phyloP scores from a whole-genome alignment of 345 rosid species.

The Geranium rotundifolium region DNA sequence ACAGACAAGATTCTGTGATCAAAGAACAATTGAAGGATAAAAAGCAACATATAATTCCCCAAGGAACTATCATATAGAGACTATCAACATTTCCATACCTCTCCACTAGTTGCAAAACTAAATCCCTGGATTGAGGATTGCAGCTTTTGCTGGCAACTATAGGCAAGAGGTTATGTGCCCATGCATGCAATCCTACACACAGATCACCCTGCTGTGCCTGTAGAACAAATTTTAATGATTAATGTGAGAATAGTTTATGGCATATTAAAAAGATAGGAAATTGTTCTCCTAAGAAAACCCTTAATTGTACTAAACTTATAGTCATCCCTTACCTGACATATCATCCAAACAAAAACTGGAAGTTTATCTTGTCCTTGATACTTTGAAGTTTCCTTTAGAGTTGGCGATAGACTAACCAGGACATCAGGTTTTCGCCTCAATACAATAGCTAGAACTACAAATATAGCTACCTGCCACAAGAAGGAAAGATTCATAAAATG shows the following conservation, averaged over 20 bases:
- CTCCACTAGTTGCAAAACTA: conserved; percentile 56
- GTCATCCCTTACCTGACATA: conserved; percentile 38
- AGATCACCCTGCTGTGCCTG: conserved; percentile 58
- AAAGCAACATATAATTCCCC: neutral
- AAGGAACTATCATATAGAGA: neutral
- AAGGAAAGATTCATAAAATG: neutral
- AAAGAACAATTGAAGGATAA: conserved; percentile 3
- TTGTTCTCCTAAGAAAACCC: neutral
- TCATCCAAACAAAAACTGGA: conserved; percentile 42
- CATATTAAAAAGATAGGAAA: neutral
- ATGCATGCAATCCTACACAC: conserved; percentile 48
- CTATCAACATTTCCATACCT: conserved; percentile 24
- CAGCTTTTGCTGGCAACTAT: conserved; percentile 31
- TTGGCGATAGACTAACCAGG: conserved; percentile 34
- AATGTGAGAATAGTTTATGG: neutral
- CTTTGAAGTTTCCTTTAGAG: conserved; percentile 35
- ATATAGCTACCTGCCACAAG: conserved; percentile 49
- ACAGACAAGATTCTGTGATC: conserved; percentile 39
- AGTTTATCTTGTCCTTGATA: conserved; percentile 68
- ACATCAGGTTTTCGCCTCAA: conserved; percentile 59
- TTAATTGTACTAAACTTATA: neutral
- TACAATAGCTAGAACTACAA: conserved; percentile 53
- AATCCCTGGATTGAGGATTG: conserved; percentile 60
- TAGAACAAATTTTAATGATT: neutral
- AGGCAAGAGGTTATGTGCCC: conserved; percentile 48